A percentile compares a stretch with the other conserved stretches of the same genome.
Evolutionary conservation across 176 grass and related monocot genomes (phyloP).

Genomic region (Avena eriantha): DNA sequence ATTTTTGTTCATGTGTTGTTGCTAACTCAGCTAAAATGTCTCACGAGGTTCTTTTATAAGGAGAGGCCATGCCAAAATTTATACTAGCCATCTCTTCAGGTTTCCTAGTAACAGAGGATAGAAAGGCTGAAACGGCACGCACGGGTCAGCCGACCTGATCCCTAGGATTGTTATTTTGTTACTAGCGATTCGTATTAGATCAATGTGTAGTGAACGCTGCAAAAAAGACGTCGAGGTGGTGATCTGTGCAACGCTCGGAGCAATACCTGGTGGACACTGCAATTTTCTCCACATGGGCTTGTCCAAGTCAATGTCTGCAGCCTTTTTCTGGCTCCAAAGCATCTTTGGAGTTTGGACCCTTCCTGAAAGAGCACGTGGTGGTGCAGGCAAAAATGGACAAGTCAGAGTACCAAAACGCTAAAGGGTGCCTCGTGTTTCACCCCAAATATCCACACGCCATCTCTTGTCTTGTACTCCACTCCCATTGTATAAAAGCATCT

Average conservation of each 20-base stretch:
- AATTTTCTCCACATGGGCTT: too few species aligned
- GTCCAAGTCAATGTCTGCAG: conserved; percentile 39
- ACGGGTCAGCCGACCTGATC: too few species aligned
- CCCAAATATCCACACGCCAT: conserved; percentile 1
- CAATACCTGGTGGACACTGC: not conserved
- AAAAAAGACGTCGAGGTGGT: not conserved
- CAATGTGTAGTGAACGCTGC: not conserved
- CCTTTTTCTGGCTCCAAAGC: conserved; percentile 23
- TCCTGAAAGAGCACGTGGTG: conserved; percentile 3
- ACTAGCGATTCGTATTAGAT: too few species aligned
- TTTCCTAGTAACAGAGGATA: too few species aligned
- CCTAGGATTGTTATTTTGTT: too few species aligned
- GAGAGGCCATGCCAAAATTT: too few species aligned
- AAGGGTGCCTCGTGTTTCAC: conserved; percentile 12
- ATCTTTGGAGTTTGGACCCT: conserved; percentile 39
- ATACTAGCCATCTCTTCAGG: too few species aligned
- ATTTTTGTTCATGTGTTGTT: too few species aligned
- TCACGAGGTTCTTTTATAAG: too few species aligned
- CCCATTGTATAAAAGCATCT: too few species aligned
- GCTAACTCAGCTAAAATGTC: too few species aligned
- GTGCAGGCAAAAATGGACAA: conserved; percentile 25
- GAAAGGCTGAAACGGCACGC: too few species aligned
- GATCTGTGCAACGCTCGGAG: not conserved
- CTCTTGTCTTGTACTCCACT: not conserved
- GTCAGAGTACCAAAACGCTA: conserved; percentile 9